Evolutionary conservation across 192 early-diverging fungal species (phyloP).

Genomic region (Umbelopsis ramanniana): DNA sequence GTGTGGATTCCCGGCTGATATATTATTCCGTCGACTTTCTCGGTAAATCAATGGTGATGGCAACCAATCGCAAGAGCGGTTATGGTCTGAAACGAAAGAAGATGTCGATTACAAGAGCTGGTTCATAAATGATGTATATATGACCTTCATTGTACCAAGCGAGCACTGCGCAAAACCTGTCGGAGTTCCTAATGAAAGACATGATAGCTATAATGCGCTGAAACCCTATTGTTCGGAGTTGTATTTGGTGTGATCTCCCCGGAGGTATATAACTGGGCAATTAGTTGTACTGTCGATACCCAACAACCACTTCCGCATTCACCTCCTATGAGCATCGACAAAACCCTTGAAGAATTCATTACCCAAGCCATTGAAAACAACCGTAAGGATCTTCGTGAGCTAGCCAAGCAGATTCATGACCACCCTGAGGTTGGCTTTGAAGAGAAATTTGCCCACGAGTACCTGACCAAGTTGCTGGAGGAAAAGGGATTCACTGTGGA

Average conservation of each 20-base stretch:
- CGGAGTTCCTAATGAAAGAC: too few species aligned
- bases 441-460: constrained; percentile 57
- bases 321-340: not conserved
- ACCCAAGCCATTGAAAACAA: not conserved
- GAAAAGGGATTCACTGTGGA: constrained; percentile 55
- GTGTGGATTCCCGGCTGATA: too few species aligned
- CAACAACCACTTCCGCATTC: not conserved
- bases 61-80: too few species aligned
- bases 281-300: not conserved
- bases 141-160: too few species aligned
- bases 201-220: too few species aligned
- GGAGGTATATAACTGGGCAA: not conserved
- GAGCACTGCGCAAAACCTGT: too few species aligned
- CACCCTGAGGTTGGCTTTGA: constrained; percentile 55
- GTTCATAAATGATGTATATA: too few species aligned
- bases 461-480: constrained; percentile 62
- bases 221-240: not conserved
- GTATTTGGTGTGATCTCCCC: not conserved
- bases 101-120: too few species aligned
- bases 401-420: constrained; percentile 47
- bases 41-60: too few species aligned
- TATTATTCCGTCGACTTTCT: too few species aligned
- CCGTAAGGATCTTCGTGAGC: constrained; percentile 22
- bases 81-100: too few species aligned
- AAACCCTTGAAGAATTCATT: not conserved